Evolutionary conservation across 2,329 filamentous ascomycete species (phyloP).

Genomic region (Fusarium tuaranense): DNA sequence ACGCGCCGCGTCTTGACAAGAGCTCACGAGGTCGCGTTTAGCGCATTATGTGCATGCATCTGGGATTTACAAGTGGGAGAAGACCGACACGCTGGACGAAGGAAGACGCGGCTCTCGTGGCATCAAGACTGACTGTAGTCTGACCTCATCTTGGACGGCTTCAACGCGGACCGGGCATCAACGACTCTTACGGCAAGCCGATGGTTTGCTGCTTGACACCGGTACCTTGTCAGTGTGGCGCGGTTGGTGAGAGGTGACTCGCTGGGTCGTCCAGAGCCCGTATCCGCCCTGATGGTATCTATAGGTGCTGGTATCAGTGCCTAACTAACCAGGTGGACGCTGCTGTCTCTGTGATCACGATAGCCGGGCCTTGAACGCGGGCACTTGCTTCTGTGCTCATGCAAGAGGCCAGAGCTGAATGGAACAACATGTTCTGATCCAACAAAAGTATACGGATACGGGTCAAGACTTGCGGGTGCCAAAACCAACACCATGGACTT

Average conservation of each 20-base stretch:
- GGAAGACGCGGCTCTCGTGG: slow-evolving; percentile 8
- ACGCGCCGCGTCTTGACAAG: slow-evolving; percentile 33
- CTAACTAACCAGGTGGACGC: background rate
- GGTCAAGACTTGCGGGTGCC: slow-evolving; percentile 4
- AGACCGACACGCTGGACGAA: slow-evolving; percentile 3
- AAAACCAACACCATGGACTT: background rate
- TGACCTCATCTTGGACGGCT: slow-evolving; percentile 24
- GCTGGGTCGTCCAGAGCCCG: slow-evolving; percentile 6
- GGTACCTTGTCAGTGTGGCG: slow-evolving; percentile 28
- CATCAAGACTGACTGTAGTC: slow-evolving; percentile 27
- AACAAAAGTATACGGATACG: slow-evolving; percentile 10
- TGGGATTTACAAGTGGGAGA: slow-evolving; percentile 8
- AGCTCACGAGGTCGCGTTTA: slow-evolving; percentile 44
- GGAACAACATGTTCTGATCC: slow-evolving; percentile 8
- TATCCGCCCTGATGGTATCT: slow-evolving; percentile 11
- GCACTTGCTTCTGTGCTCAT: slow-evolving; percentile 13
- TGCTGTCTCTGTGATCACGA: background rate
- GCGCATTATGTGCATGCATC: slow-evolving; percentile 31
- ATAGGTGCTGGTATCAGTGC: slow-evolving; percentile 4
- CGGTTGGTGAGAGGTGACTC: slow-evolving; percentile 14
- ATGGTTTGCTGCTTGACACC: slow-evolving; percentile 15
- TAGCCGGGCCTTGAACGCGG: background rate
- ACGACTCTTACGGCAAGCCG: background rate
- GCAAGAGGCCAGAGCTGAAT: background rate
- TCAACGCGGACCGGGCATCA: background rate